These are phyloP conservation scores for Nakazawaea sp. DNA, from an alignment of 805 yeast genomes.

Conservation along the genomic window DNA sequence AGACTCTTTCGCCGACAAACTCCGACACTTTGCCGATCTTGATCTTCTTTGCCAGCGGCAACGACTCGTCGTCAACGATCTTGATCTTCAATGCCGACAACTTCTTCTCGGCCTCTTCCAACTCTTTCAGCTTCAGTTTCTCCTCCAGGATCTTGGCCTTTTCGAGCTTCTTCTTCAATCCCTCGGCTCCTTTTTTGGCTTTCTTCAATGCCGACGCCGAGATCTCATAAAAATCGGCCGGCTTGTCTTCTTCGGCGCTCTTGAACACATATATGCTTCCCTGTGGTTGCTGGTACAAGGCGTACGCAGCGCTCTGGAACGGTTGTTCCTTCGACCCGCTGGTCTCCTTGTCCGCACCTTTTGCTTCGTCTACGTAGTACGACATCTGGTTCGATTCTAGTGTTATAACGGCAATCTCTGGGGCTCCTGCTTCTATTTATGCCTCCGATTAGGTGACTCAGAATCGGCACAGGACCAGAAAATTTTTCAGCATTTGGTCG, in stretches of 20 bases:
- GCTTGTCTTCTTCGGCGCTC: constrained; percentile 40
- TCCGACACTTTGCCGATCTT: constrained; percentile 55
- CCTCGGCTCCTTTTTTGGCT: constrained; percentile 93
- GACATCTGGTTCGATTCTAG: no score
- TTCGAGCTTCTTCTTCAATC: constrained; percentile 74
- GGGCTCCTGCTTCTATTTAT: no score
- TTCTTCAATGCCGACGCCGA: constrained; percentile 89
- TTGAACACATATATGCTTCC: constrained; percentile 51
- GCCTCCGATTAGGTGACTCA: no score
- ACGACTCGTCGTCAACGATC: constrained; percentile 65
- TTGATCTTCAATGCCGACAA: constrained; percentile 74
- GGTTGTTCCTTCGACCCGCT: constrained; percentile 66
- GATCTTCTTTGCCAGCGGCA: constrained; percentile 61
- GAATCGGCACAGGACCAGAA: no score
- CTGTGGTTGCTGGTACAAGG: constrained; percentile 46
- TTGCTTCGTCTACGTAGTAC: constrained; percentile 66
- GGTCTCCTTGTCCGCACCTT: constrained; percentile 59
- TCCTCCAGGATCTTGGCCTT: constrained; percentile 55
- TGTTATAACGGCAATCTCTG: no score
- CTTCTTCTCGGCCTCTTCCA: constrained; percentile 67
- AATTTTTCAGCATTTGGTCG: no score
- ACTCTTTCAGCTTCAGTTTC: constrained; percentile 47
- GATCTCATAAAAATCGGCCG: constrained; percentile 63
- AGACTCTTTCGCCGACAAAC: constrained; percentile 61
- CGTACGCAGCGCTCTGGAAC: constrained; percentile 78